phyloP scores from a whole-genome alignment of 257 asterid species.

The Mentha longifolia region DNA sequence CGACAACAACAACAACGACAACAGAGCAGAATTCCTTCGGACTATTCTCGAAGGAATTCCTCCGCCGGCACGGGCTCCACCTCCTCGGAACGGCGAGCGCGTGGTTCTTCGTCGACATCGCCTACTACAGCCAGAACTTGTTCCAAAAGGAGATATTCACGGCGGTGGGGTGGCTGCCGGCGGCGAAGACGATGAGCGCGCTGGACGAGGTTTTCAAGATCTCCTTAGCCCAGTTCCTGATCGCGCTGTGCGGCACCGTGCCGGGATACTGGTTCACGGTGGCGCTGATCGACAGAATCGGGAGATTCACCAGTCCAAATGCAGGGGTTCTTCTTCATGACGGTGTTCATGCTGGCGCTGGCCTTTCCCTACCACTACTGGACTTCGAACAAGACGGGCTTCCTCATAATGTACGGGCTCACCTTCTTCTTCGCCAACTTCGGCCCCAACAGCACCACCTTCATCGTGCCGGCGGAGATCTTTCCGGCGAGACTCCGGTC shows the following conservation, averaged over 20 bases:
- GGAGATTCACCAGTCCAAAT: constrained; percentile 30
- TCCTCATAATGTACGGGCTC: constrained; percentile 29
- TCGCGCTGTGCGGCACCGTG: constrained; percentile 41
- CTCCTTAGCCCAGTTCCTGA: constrained; percentile 28
- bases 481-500: constrained; percentile 40
- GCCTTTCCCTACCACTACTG: constrained; percentile 42
- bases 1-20: no score
- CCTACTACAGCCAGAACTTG: constrained; percentile 36
- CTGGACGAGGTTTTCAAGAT: constrained; percentile 36
- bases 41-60: constrained; percentile 29
- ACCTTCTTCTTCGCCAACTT: constrained; percentile 38
- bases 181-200: constrained; percentile 40
- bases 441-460: constrained; percentile 43
- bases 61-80: constrained; percentile 33
- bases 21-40: constrained; percentile 24
- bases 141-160: constrained; percentile 38
- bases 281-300: constrained; percentile 33
- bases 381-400: constrained; percentile 30
- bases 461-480: constrained; percentile 39
- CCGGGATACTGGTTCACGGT: constrained; percentile 45
- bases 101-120: constrained; percentile 37
- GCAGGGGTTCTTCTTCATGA: constrained; percentile 32
- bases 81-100: constrained; percentile 33
- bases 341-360: constrained; percentile 36
- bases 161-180: constrained; percentile 38